Evolutionary conservation across 306 rosid genomes (phyloP).

Genomic region (Quillaja saponaria): DNA sequence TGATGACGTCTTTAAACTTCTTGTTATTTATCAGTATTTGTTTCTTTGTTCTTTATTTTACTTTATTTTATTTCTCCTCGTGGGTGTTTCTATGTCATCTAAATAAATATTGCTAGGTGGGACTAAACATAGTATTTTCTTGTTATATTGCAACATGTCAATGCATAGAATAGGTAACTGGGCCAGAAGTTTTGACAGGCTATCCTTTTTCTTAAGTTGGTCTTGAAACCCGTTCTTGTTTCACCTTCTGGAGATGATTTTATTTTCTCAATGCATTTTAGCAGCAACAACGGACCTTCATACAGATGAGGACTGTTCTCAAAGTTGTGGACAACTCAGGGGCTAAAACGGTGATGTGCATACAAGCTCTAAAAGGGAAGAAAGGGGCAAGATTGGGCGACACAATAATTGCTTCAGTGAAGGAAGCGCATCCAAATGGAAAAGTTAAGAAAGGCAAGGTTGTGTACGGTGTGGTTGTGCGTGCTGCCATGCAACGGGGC

Average conservation of each 20-base stretch:
- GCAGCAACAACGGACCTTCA: constrained; percentile 80
- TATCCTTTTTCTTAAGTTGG: neutral
- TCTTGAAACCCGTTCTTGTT: neutral
- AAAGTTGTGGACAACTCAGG: constrained; percentile 88
- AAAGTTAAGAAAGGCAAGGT: constrained; percentile 69
- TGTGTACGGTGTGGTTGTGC: constrained; percentile 67
- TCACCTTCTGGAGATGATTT: neutral
- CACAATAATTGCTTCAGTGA: constrained; percentile 83
- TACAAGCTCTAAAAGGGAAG: constrained; percentile 82
- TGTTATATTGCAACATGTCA: constrained; percentile 1
- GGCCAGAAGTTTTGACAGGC: neutral
- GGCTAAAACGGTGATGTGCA: constrained; percentile 92
- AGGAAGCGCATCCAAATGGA: constrained; percentile 90
- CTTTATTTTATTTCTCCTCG: too few species aligned
- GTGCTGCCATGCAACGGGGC: constrained; percentile 73
- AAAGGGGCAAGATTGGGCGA: constrained; percentile 90
- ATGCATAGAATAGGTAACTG: neutral
- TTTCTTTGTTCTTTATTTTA: too few species aligned
- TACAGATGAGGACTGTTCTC: constrained; percentile 91
- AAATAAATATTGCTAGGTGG: constrained; percentile 9
- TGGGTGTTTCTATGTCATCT: neutral
- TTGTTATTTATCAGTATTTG: constrained; percentile 13
- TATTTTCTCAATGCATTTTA: constrained; percentile 12
- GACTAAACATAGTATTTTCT: constrained; percentile 1
- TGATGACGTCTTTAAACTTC: constrained; percentile 1